These are phyloP conservation scores for Paraphoma chrysanthemicola DNA, from an alignment of 2,329 filamentous ascomycete species.

Conservation along the genomic window DNA sequence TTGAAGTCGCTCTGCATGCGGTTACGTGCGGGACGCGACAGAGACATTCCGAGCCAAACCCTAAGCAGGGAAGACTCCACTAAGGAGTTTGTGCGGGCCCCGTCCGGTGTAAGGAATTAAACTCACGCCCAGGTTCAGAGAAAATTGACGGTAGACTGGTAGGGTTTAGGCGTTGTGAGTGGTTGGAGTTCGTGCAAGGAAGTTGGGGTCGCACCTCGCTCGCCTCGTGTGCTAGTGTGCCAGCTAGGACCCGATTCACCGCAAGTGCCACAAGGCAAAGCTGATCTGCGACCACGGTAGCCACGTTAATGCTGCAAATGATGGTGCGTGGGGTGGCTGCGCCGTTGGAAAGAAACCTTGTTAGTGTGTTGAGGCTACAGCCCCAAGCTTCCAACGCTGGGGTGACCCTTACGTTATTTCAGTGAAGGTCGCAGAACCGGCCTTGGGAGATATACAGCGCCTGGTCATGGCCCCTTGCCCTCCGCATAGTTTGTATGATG, in stretches of 20 bases:
- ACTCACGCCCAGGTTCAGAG: slow-evolving; percentile 11
- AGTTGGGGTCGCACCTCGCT: slow-evolving; percentile 24
- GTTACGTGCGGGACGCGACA: slow-evolving; percentile 24
- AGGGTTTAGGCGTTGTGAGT: slow-evolving; percentile 10
- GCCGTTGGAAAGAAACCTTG: slow-evolving; percentile 29
- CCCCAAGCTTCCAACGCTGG: slow-evolving; percentile 22
- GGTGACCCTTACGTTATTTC: slow-evolving; percentile 10
- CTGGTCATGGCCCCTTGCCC: slow-evolving; percentile 7
- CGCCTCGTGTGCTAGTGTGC: slow-evolving; percentile 28
- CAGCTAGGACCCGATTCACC: slow-evolving; percentile 27
- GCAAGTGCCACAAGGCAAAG: slow-evolving; percentile 24
- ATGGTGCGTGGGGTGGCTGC: slow-evolving; percentile 34
- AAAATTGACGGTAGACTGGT: slow-evolving; percentile 13
- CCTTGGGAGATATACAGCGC: slow-evolving; percentile 17
- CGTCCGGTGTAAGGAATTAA: slow-evolving; percentile 21
- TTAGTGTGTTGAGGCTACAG: slow-evolving; percentile 25
- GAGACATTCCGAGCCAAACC: slow-evolving; percentile 17
- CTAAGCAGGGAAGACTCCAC: slow-evolving; percentile 23
- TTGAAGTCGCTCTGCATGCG: slow-evolving; percentile 28
- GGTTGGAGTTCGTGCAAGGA: slow-evolving; percentile 8
- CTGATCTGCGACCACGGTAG: slow-evolving; percentile 43
- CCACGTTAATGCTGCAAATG: slow-evolving; percentile 33
- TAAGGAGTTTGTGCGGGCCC: slow-evolving; percentile 33
- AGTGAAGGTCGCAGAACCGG: slow-evolving; percentile 21
- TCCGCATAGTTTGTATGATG: slow-evolving; percentile 1